phyloP scores from a whole-genome alignment of 2,329 filamentous ascomycete genomes.

The Rhinocladiella mackenziei region DNA sequence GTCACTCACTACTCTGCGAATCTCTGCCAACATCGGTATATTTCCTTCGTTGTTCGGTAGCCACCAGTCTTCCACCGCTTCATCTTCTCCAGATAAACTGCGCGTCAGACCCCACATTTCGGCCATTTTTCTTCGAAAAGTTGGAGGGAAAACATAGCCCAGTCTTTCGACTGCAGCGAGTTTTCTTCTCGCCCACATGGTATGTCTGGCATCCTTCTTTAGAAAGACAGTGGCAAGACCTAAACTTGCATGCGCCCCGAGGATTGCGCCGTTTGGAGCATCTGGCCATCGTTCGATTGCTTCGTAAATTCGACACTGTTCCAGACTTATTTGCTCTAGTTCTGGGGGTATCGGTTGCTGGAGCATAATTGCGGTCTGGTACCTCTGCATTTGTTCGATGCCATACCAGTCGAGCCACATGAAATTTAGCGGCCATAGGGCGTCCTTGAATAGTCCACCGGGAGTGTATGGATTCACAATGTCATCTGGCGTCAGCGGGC shows the following conservation, averaged over 20 bases:
- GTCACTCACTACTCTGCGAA: slow-evolving; percentile 78
- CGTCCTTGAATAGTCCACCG: slow-evolving; percentile 65
- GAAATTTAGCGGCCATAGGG: slow-evolving; percentile 70
- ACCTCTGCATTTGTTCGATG: slow-evolving; percentile 74
- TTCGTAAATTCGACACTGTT: slow-evolving; percentile 74
- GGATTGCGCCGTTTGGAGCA: slow-evolving; percentile 64
- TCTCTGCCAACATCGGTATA: slow-evolving; percentile 66
- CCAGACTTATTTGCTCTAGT: slow-evolving; percentile 60
- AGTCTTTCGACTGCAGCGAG: slow-evolving; percentile 69
- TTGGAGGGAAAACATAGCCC: slow-evolving; percentile 78
- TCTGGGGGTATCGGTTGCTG: slow-evolving; percentile 51
- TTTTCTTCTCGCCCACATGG: slow-evolving; percentile 74
- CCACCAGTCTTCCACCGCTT: slow-evolving; percentile 79
- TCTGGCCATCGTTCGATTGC: slow-evolving; percentile 68
- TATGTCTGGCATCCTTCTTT: slow-evolving; percentile 67
- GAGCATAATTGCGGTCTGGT: slow-evolving; percentile 61
- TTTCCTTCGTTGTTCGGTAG: slow-evolving; percentile 76
- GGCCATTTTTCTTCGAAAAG: slow-evolving; percentile 70
- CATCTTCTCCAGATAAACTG: slow-evolving; percentile 45
- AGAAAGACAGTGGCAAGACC: slow-evolving; percentile 74
- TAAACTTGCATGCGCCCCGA: slow-evolving; percentile 71
- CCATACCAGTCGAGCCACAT: slow-evolving; percentile 73
- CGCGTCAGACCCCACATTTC: slow-evolving; percentile 56
- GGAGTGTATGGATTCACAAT: slow-evolving; percentile 71
- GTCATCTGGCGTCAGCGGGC: slow-evolving; percentile 55